Evolutionary conservation across 1,284 basidiomycete genomes (phyloP).

Genomic region (Psilocybe mexicana): DNA sequence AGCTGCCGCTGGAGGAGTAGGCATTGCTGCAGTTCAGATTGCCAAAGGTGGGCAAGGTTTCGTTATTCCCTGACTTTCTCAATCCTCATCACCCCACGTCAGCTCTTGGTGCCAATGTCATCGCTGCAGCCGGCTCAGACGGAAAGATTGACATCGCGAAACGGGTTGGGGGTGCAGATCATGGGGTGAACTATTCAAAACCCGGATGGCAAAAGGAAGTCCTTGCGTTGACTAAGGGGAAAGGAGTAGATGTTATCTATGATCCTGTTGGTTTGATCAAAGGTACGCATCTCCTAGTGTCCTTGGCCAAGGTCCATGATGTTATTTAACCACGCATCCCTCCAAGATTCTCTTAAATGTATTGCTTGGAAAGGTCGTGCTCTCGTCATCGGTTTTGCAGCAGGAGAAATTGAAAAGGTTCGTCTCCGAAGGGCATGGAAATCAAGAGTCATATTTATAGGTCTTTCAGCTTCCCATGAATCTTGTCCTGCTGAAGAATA

Average conservation of each 20-base stretch:
- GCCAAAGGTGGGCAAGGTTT: constrained; percentile 66
- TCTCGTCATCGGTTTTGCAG: constrained; percentile 90
- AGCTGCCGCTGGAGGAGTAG: constrained; percentile 92
- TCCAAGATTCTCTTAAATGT: constrained; percentile 78
- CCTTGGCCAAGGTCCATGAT: not conserved
- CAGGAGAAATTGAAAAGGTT: constrained; percentile 88
- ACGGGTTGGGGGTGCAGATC: constrained; percentile 71
- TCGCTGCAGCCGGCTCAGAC: constrained; percentile 74
- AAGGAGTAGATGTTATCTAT: constrained; percentile 87
- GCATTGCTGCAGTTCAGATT: constrained; percentile 87
- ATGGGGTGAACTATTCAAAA: constrained; percentile 65
- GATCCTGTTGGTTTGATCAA: constrained; percentile 86
- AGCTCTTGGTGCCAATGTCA: constrained; percentile 78
- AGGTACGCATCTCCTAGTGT: constrained; percentile 39
- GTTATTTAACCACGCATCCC: constrained; percentile 15
- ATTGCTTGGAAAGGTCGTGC: constrained; percentile 94
- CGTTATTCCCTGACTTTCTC: not conserved
- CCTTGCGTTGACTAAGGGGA: constrained; percentile 71
- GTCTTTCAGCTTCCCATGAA: constrained; percentile 76
- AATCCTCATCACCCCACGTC: constrained; percentile 18
- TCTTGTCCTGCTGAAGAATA: constrained; percentile 85
- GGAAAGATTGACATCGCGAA: constrained; percentile 70
- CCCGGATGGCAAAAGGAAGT: constrained; percentile 78
- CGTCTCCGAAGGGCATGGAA: constrained; percentile 8
- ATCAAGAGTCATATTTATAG: not conserved